A percentile compares a stretch with the other conserved stretches of the same genome.
These are phyloP conservation scores for Pharnaceum exiguum DNA, from an alignment of 148 eudicot genomes.

Conservation along the genomic window DNA sequence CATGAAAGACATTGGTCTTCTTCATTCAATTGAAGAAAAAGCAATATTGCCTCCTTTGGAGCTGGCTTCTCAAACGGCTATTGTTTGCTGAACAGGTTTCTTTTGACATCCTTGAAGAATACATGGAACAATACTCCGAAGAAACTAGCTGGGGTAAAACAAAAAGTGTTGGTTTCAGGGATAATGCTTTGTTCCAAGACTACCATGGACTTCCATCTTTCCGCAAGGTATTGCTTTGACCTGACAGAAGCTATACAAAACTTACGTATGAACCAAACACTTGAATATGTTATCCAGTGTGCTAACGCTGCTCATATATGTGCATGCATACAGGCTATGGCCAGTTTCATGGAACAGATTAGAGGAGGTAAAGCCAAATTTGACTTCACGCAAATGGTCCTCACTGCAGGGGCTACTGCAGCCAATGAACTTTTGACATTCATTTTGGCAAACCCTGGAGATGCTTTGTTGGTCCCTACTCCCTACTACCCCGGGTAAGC, in stretches of 20 bases:
- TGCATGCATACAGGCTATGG: conserved; percentile 57
- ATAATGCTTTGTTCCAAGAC: conserved; percentile 95
- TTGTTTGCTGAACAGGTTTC: conserved; percentile 59
- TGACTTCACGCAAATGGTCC: conserved; percentile 63
- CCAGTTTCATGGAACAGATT: conserved; percentile 89
- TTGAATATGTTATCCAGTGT: no score
- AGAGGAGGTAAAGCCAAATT: conserved; percentile 84
- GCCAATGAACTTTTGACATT: conserved; percentile 89
- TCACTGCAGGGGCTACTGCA: conserved; percentile 93
- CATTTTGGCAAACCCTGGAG: conserved; percentile 82
- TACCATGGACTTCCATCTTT: conserved; percentile 86
- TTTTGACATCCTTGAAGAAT: conserved; percentile 79
- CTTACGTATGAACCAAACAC: no score
- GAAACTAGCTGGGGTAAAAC: conserved; percentile 37
- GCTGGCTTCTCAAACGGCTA: background rate
- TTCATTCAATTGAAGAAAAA: no score
- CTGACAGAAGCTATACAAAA: no score
- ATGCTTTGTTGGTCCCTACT: conserved; percentile 85
- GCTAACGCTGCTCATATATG: background rate
- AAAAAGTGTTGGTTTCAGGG: conserved; percentile 57
- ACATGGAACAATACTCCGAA: conserved; percentile 60
- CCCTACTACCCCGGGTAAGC: conserved; percentile 95
- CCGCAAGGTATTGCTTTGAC: conserved; percentile 49
- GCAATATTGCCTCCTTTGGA: background rate
- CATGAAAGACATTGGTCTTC: no score